Evolutionary conservation across 305 asterid species (phyloP), one percentile per base, ranked within the genome.

Genomic region (Fraxinus greggii): DNA sequence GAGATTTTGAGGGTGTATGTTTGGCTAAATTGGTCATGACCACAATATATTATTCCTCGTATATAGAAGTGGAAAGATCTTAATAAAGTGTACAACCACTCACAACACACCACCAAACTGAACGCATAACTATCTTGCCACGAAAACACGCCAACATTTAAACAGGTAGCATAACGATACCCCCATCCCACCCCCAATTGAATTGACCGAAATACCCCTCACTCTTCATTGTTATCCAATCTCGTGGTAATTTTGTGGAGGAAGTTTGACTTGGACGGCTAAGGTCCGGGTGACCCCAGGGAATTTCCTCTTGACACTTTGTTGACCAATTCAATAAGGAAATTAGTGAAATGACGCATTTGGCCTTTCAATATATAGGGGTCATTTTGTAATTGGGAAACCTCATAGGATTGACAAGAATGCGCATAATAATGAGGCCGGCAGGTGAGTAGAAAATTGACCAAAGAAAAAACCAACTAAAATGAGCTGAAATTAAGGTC

Each of bases 91-190:
- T 79, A 75, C 80, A 81, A 87, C 86, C 89, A 91, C 90, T 83
- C 81, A 82, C 90, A 86, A 79, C 89, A 86, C 89, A 81, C 84
- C 88, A 88, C 93, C 92, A 85, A 89, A 89, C 89, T 42, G 67
- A 87, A 83, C 85, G 78, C 86, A 86, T 81, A 83, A 88, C 84
- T 82, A 87, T 70, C 80, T 89, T 88, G 92, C 95, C 95, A 89
- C 89, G 85, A 82, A 86, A 67, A 87, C 94, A 90, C 95, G 92
- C 89, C 89, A 90, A 90, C 92, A 82, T 67, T 84, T 72, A 77
- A 33, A 54, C 82, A 56, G 85, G 80, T 79, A 29, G 33, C 73
- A 65, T 12, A 65, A 26, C 35, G 8, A 13, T 72, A 45, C 54
- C 26, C 51, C 67, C 2, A 13, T n/a, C 26, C 77, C 63, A 26